A percentile compares a stretch with the other conserved stretches of the same genome.
Evolutionary conservation across 768 basidiomycete species (phyloP).

Genomic region (Phlebiopsis gigantea): DNA sequence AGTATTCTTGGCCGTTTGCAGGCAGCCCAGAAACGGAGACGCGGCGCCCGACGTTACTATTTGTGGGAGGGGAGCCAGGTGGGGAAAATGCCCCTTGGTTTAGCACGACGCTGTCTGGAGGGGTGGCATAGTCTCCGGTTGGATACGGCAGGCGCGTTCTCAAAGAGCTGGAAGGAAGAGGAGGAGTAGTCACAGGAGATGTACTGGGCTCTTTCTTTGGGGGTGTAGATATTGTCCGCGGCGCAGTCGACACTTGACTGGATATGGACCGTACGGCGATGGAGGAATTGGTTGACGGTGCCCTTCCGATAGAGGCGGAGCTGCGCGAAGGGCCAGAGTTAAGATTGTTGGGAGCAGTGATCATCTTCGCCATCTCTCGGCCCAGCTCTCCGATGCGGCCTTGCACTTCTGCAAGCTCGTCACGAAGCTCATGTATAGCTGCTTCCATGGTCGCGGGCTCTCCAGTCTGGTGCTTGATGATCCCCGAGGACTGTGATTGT

Average conservation of each 20-base stretch:
- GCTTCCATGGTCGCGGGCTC: conserved; percentile 27
- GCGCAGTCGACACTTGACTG: conserved; percentile 24
- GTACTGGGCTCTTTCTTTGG: conserved; percentile 60
- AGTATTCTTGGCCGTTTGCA: conserved; percentile 13
- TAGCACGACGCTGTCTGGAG: conserved; percentile 38
- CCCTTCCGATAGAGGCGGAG: conserved; percentile 37
- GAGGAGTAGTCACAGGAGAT: conserved; percentile 49
- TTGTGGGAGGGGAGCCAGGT: conserved; percentile 43
- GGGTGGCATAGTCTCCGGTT: conserved; percentile 76
- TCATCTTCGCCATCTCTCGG: conserved; percentile 73
- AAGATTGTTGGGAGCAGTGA: conserved; percentile 47
- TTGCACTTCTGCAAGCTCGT: conserved; percentile 69
- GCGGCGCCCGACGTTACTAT: conserved; percentile 25
- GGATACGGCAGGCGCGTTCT: conserved; percentile 73
- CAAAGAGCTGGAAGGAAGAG: conserved; percentile 32
- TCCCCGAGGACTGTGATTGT: conserved; percentile 11
- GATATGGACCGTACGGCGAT: conserved; percentile 34
- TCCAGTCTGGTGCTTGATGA: conserved; percentile 7
- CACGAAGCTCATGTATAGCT: conserved; percentile 51
- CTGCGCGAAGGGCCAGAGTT: conserved; percentile 47
- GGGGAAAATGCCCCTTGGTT: conserved; percentile 43
- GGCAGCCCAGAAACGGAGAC: conserved; percentile 49
- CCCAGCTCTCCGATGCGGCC: conserved; percentile 72
- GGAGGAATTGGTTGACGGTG: conserved; percentile 45
- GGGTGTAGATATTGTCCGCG: conserved; percentile 21